Evolutionary conservation across 1,139 yeast genomes (phyloP).

Genomic region (Nakaseomyces kungkrabaensis): DNA sequence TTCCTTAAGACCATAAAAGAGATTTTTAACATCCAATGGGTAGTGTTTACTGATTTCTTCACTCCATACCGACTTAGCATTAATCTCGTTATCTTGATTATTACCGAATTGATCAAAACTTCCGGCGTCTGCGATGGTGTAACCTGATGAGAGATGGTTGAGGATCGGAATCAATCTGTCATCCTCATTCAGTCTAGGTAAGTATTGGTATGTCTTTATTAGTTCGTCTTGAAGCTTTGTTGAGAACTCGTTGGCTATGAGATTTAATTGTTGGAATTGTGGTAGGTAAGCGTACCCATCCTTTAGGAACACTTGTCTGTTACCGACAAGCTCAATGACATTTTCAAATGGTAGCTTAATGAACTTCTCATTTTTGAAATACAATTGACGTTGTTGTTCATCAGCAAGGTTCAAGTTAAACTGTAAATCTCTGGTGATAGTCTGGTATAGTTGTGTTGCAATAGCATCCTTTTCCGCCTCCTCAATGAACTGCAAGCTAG

Average conservation of each 20-base stretch:
- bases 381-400: conserved; percentile 27
- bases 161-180: conserved; percentile 79
- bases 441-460: conserved; percentile 44
- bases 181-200: conserved; percentile 86
- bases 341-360: conserved; percentile 82
- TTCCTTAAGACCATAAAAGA: conserved; percentile 50
- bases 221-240: conserved; percentile 44
- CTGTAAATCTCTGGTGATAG: conserved; percentile 30
- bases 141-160: conserved; percentile 68
- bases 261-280: conserved; percentile 61
- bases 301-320: conserved; percentile 55
- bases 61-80: conserved; percentile 51
- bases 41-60: conserved; percentile 51
- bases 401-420: conserved; percentile 30
- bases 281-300: conserved; percentile 81
- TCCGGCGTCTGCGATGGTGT: conserved; percentile 41
- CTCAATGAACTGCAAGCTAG: conserved; percentile 50
- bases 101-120: conserved; percentile 30
- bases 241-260: conserved; percentile 59
- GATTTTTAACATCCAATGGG: conserved; percentile 73
- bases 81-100: conserved; percentile 38
- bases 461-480: conserved; percentile 49
- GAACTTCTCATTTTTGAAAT: conserved; percentile 48
- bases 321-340: conserved; percentile 64
- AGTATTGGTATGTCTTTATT: conserved; percentile 59